phyloP scores from a whole-genome alignment of 371 early-diverging fungal genomes.

The Mortierella sp. region DNA sequence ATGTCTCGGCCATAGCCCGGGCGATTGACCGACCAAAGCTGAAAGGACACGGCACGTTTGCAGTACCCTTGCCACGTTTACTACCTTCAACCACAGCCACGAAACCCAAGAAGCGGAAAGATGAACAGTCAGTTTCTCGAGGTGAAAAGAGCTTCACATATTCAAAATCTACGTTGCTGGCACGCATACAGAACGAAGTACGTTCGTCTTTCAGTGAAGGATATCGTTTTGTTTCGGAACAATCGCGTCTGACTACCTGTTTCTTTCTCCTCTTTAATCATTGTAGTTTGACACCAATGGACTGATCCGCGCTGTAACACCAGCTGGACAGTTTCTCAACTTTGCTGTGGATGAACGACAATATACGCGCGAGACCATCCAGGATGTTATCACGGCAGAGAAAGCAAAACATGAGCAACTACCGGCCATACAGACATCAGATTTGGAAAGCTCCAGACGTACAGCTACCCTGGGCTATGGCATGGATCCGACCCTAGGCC shows the following conservation, averaged over 20 bases:
- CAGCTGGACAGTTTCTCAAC: constrained; percentile 78
- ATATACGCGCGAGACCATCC: constrained; percentile 65
- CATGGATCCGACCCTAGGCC: constrained; percentile 27
- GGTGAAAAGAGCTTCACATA: constrained; percentile 15
- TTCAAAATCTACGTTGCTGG: constrained; percentile 1
- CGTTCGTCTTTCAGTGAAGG: neutral
- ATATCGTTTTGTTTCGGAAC: no score
- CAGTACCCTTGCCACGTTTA: constrained; percentile 41
- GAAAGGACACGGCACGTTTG: constrained; percentile 52
- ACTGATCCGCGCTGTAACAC: constrained; percentile 61
- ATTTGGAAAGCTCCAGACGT: constrained; percentile 20
- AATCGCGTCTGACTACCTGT: no score
- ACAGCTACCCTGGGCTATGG: constrained; percentile 38
- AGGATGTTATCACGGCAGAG: constrained; percentile 55
- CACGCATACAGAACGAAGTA: constrained; percentile 29
- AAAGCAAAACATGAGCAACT: constrained; percentile 11
- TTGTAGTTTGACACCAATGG: constrained; percentile 27
- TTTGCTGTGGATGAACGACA: constrained; percentile 71
- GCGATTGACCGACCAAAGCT: constrained; percentile 61
- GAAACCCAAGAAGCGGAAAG: neutral
- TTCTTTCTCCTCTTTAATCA: neutral
- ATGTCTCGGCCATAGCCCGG: constrained; percentile 34
- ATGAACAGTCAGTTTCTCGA: neutral
- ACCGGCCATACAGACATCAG: constrained; percentile 47
- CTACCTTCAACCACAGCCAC: constrained; percentile 3